These are phyloP conservation scores for Pseudozyma flocculosa DNA, from an alignment of 1,284 basidiomycete genomes.

Conservation along the genomic window DNA sequence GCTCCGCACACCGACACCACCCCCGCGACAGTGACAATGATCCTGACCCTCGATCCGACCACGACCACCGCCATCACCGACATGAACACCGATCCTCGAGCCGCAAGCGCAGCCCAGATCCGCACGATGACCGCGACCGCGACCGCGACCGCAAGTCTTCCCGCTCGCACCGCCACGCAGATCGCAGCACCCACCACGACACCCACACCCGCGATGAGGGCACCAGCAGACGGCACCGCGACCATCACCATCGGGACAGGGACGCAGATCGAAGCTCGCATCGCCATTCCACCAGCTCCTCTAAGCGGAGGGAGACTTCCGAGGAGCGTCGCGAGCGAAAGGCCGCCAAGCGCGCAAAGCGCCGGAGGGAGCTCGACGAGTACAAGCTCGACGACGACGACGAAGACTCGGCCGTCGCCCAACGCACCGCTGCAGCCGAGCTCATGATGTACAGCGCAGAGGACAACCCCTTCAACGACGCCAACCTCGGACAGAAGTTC, in stretches of 20 bases:
- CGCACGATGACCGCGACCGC: slow-evolving; percentile 6
- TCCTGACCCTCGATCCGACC: too few relatives aligned
- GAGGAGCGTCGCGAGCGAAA: slow-evolving; percentile 45
- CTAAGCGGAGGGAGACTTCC: slow-evolving; percentile 31
- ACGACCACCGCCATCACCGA: too few relatives aligned
- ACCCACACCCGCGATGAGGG: background rate
- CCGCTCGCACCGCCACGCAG: background rate
- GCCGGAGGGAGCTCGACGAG: slow-evolving; percentile 23
- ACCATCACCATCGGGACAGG: background rate
- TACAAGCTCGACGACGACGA: slow-evolving; percentile 19
- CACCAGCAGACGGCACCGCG: background rate
- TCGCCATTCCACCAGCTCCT: slow-evolving; percentile 1
- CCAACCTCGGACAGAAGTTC: slow-evolving; percentile 89
- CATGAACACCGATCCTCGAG: too few relatives aligned
- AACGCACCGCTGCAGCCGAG: slow-evolving; percentile 48
- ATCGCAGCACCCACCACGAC: slow-evolving; percentile 3
- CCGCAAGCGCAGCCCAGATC: background rate
- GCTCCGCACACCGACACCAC: too few relatives aligned
- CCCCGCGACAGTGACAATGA: too few relatives aligned
- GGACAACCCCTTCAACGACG: slow-evolving; percentile 96
- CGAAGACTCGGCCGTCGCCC: slow-evolving; percentile 28
- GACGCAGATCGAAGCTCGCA: slow-evolving; percentile 8
- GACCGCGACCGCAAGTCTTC: slow-evolving; percentile 10
- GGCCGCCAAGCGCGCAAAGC: slow-evolving; percentile 37
- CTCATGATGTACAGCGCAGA: slow-evolving; percentile 73